phyloP scores from a whole-genome alignment of 345 rosid species.

The Salix dunnii region DNA sequence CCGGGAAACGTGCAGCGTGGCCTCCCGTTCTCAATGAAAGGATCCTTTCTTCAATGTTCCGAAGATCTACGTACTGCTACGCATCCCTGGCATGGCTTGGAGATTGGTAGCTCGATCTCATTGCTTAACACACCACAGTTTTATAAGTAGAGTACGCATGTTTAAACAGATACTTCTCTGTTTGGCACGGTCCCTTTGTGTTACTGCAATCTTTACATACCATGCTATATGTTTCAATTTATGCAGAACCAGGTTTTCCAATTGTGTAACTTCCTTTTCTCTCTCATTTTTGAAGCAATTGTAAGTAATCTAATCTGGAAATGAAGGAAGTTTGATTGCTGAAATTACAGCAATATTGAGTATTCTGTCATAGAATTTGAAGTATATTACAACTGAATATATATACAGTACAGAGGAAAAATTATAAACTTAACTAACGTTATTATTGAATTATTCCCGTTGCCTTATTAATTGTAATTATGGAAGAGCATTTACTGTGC shows the following conservation, averaged over 20 bases:
- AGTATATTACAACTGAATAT: too few species aligned
- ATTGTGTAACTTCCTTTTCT: constrained; percentile 50
- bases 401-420: too few species aligned
- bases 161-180: too few species aligned
- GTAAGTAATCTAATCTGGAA: too few species aligned
- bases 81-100: constrained; percentile 96
- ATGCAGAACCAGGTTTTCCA: constrained; percentile 88
- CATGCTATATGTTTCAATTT: constrained; percentile 15
- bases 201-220: not conserved
- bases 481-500: too few species aligned
- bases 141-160: not conserved
- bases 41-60: constrained; percentile 71
- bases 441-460: too few species aligned
- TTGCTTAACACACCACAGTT: not conserved
- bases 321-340: too few species aligned
- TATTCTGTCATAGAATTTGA: too few species aligned
- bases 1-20: constrained; percentile 9
- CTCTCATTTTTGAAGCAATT: too few species aligned
- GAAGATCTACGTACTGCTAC: constrained; percentile 79
- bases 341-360: too few species aligned
- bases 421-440: too few species aligned
- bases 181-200: not conserved
- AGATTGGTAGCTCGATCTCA: constrained; percentile 60
- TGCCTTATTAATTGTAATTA: too few species aligned
- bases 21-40: constrained; percentile 62